Evolutionary conservation across 441 rosid genomes (phyloP).

Genomic region (Corymbia calophylla): DNA sequence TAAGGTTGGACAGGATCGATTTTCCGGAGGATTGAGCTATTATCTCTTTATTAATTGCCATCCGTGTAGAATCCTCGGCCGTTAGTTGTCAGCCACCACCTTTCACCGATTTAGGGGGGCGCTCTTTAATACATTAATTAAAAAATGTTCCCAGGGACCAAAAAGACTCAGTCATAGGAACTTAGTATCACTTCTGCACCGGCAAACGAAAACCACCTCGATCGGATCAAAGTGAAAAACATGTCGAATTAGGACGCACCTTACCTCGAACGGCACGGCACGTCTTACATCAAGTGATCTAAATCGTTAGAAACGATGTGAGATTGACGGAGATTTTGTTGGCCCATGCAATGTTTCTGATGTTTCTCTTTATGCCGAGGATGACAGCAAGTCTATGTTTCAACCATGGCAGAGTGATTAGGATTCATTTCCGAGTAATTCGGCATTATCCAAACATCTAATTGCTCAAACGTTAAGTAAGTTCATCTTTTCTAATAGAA

Average conservation of each 20-base stretch:
- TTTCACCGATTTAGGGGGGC: not conserved
- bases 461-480: not conserved
- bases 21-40: not conserved
- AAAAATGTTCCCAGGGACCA: not conserved
- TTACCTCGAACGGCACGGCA: not conserved
- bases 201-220: not conserved
- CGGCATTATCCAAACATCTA: not conserved
- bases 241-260: not conserved
- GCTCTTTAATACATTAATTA: not conserved
- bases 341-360: not conserved
- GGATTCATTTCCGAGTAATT: not conserved
- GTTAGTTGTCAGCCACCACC: too few species aligned
- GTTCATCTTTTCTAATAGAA: not conserved
- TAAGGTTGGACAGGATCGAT: not conserved
- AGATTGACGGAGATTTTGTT: not conserved
- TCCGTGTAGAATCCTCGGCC: not conserved
- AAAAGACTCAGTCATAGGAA: not conserved
- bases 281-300: not conserved
- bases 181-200: not conserved
- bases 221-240: not conserved
- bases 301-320: not conserved
- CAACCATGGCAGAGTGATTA: not conserved
- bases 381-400: not conserved
- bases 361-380: not conserved
- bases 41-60: not conserved